Base-by-base conservation (phyloP, 2,329 filamentous ascomycete species). In the Pseudomassariella vexata region DNA sequence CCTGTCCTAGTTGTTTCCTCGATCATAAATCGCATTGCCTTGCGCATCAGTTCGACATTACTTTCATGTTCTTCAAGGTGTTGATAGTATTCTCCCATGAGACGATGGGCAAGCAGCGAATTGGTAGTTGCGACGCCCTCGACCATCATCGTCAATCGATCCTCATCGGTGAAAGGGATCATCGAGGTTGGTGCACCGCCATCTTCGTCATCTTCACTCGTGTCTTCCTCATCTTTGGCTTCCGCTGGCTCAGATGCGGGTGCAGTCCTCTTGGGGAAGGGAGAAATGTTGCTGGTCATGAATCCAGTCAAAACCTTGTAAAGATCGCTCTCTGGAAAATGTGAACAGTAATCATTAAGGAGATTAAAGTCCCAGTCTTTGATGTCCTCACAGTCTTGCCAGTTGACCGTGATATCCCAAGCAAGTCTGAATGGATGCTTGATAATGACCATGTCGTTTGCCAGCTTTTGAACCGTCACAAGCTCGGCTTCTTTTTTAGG, bases 361-460 rank as follows among this genome's bases (percentile, higher is more conserved):
- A 90, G 66, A 25, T 75, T 76, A 25, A 77, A 73, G 50, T 96
- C 89, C 66, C 87, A 83, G 17, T 86, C 76, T n/a, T 71, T 65
- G 28, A 92, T 72, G 28, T 76, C 75, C 46, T 85, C 79, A 24
- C 78, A 65, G 55, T 95, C 89, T 45, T 84, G 76, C 85, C 90
- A 96, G 51, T 96, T 86, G 37, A 98, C 68, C 19, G 84, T 74
- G 39, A 95, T 82, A 47, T 87, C 82, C 94, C 94, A 98, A 0
- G 92, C 92, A 11, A 94, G 69, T 41, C 82, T 77, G 59, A 82
- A 95, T 0, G 87, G 85, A 47, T 96, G 88, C 47, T 90, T 89
- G 54, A 98, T 92, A 38, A 95, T 85, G 39, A 98, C 90, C 85
- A 98, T 95, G 39, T 90, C 92, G 41, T 81, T 78, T 1, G 90